Conservation (phyloP, 768 basidiomycete species). For the Lentinula edodes region DNA sequence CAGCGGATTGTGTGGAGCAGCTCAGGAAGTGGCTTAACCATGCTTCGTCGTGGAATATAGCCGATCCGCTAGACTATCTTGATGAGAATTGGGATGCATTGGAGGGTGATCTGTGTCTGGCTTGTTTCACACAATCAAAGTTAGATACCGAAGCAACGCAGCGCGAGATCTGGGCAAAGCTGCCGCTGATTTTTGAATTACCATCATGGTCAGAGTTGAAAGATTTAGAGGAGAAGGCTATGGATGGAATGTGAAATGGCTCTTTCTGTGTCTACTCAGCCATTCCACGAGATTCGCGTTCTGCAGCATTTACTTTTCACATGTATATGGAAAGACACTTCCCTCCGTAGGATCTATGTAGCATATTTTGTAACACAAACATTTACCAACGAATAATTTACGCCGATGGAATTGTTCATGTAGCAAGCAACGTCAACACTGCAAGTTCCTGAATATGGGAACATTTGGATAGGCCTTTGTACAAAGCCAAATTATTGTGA, state of each 20-base stretch:
- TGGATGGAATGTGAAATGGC: constrained; percentile 6
- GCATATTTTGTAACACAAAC: too few relatives aligned
- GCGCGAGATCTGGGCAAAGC: constrained; percentile 24
- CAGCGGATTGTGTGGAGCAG: constrained; percentile 17
- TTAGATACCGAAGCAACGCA: constrained; percentile 14
- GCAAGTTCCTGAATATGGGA: too few relatives aligned
- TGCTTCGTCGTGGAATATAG: constrained; percentile 23
- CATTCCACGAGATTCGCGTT: too few relatives aligned
- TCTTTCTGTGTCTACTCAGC: not conserved
- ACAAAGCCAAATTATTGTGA: too few relatives aligned
- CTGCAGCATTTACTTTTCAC: too few relatives aligned
- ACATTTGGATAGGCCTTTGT: too few relatives aligned
- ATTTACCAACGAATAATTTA: too few relatives aligned
- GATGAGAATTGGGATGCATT: constrained; percentile 21
- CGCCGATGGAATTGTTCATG: too few relatives aligned
- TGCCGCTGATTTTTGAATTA: constrained; percentile 25
- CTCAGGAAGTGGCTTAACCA: constrained; percentile 9
- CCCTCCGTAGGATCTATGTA: too few relatives aligned
- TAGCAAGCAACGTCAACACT: too few relatives aligned
- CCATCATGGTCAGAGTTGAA: constrained; percentile 24
- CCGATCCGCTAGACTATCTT: constrained; percentile 26
- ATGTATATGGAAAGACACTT: too few relatives aligned
- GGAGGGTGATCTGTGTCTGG: constrained; percentile 18
- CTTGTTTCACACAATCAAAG: constrained; percentile 15
- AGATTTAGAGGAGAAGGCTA: constrained; percentile 12